These are phyloP conservation scores for Fomitiporia mediterranea DNA, from an alignment of 1,284 basidiomycete genomes.

Conservation along the genomic window DNA sequence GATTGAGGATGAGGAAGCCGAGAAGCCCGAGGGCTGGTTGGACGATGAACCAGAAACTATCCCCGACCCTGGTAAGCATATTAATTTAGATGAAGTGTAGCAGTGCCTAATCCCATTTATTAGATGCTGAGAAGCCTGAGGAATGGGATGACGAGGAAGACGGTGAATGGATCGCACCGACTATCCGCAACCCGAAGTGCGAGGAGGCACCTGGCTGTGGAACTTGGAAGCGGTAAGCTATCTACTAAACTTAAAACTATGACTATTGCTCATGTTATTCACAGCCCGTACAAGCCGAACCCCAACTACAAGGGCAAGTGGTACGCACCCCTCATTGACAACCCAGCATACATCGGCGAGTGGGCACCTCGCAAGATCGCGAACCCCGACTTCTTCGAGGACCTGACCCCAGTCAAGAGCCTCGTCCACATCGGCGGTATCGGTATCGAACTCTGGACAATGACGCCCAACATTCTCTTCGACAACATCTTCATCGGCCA, in stretches of 20 bases:
- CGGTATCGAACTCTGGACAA: constrained; percentile 97
- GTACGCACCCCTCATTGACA: constrained; percentile 90
- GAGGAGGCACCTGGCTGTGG: constrained; percentile 90
- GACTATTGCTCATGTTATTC: constrained; percentile 18
- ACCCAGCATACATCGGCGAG: constrained; percentile 95
- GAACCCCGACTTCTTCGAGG: constrained; percentile 94
- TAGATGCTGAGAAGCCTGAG: constrained; percentile 92
- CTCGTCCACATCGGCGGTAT: constrained; percentile 88
- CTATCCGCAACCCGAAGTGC: constrained; percentile 87
- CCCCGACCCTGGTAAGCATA: constrained; percentile 73
- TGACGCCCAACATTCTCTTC: constrained; percentile 97
- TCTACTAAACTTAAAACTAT: not conserved
- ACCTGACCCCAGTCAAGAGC: constrained; percentile 76
- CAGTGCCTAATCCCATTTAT: not conserved
- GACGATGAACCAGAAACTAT: constrained; percentile 81
- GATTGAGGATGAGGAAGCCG: constrained; percentile 83
- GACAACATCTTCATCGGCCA: constrained; percentile 94
- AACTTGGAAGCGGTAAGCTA: constrained; percentile 72
- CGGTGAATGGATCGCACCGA: constrained; percentile 95
- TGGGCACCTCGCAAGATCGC: constrained; percentile 91
- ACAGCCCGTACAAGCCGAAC: constrained; percentile 82
- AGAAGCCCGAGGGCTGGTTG: constrained; percentile 94
- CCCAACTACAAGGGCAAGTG: constrained; percentile 95
- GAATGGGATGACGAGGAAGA: constrained; percentile 99
- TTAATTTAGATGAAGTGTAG: not conserved